phyloP scores from a whole-genome alignment of 306 rosid genomes.

The Begonia masoniana region DNA sequence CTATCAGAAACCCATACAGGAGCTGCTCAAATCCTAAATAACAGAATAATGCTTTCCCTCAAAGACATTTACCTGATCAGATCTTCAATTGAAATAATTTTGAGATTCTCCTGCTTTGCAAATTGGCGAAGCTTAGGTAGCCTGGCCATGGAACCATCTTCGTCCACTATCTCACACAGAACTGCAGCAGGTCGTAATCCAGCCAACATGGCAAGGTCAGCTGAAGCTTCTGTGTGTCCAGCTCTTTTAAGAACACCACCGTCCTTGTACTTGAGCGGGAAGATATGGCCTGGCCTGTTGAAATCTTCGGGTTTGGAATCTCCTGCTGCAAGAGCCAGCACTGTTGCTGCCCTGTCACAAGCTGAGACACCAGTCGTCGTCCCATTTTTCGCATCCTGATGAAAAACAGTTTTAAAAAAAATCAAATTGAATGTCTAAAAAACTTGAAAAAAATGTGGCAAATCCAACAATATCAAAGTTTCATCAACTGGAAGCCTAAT shows the following conservation, averaged over 20 bases:
- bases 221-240: slow-evolving; percentile 96
- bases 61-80: slow-evolving; percentile 46
- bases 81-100: slow-evolving; percentile 84
- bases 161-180: slow-evolving; percentile 92
- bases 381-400: slow-evolving; percentile 72
- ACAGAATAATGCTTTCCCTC: background rate
- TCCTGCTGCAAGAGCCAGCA: slow-evolving; percentile 70
- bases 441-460: background rate
- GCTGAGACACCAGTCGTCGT: slow-evolving; percentile 96
- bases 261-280: slow-evolving; percentile 81
- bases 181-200: slow-evolving; percentile 70
- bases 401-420: slow-evolving; percentile 6
- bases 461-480: no score
- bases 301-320: slow-evolving; percentile 79
- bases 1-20: background rate
- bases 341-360: slow-evolving; percentile 74
- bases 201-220: slow-evolving; percentile 78
- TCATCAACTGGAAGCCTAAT: no score
- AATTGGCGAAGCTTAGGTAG: slow-evolving; percentile 76
- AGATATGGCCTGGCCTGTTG: slow-evolving; percentile 95
- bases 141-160: slow-evolving; percentile 99
- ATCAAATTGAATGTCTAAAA: background rate
- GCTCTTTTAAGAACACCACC: slow-evolving; percentile 98
- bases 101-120: slow-evolving; percentile 58
- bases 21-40: background rate